phyloP scores from a whole-genome alignment of 805 yeast genomes.

The Ogataea thermomethanolica region DNA sequence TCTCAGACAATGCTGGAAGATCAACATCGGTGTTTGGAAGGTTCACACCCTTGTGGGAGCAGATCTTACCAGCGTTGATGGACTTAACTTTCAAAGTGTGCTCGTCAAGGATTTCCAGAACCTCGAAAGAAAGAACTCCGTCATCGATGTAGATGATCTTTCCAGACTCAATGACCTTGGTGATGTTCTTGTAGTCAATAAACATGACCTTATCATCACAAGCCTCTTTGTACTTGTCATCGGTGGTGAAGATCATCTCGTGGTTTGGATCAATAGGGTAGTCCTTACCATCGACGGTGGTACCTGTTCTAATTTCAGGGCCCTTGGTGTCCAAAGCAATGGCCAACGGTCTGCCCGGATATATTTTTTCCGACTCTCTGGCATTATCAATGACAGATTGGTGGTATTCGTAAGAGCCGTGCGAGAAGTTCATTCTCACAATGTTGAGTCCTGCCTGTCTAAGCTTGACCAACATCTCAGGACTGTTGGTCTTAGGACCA shows the following conservation, averaged over 20 bases:
- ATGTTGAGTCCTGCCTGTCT: slow-evolving; percentile 98
- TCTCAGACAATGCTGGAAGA: slow-evolving; percentile 95
- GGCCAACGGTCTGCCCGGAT: slow-evolving; percentile 95
- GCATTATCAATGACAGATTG: slow-evolving; percentile 95
- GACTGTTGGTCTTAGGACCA: slow-evolving; percentile 96
- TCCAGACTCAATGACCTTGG: slow-evolving; percentile 87
- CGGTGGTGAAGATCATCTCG: slow-evolving; percentile 92
- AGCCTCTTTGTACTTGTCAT: slow-evolving; percentile 65
- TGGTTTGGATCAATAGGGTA: slow-evolving; percentile 81
- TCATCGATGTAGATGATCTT: slow-evolving; percentile 93
- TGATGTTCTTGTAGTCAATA: slow-evolving; percentile 93
- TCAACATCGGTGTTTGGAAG: slow-evolving; percentile 99
- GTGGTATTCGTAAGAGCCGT: slow-evolving; percentile 97
- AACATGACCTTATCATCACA: slow-evolving; percentile 82
- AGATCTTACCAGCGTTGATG: slow-evolving; percentile 91
- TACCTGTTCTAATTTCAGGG: slow-evolving; percentile 99
- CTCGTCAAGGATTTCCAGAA: slow-evolving; percentile 75
- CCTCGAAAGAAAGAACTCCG: slow-evolving; percentile 96
- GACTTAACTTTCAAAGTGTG: slow-evolving; percentile 82
- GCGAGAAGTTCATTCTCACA: slow-evolving; percentile 98
- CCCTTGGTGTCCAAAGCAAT: slow-evolving; percentile 99
- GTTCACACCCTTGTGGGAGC: slow-evolving; percentile 98
- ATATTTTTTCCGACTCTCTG: slow-evolving; percentile 85
- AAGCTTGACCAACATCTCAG: slow-evolving; percentile 76
- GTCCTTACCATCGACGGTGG: slow-evolving; percentile 76